These are phyloP conservation scores for Cladophialophora psammophila DNA, from an alignment of 2,329 filamentous ascomycete genomes.

Conservation along the genomic window DNA sequence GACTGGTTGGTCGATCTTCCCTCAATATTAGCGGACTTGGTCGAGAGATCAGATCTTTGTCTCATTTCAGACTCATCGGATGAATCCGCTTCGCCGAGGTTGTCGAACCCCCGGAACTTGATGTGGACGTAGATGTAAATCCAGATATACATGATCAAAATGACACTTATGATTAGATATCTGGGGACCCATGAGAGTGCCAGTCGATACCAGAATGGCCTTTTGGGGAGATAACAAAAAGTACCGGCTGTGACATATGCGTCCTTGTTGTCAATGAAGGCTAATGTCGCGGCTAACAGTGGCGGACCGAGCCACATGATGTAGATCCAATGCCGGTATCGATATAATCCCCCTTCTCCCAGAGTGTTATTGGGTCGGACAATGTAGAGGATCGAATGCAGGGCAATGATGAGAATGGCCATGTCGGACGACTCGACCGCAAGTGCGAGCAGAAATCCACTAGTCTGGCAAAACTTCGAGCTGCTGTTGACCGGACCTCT, in stretches of 20 bases:
- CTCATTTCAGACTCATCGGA: conserved; percentile 11
- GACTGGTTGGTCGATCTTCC: background rate
- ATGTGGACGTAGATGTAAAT: conserved; percentile 73
- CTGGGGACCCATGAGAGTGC: conserved; percentile 76
- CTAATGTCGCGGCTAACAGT: conserved; percentile 65
- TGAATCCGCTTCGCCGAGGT: conserved; percentile 30
- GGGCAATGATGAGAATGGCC: conserved; percentile 73
- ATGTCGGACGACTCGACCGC: conserved; percentile 73
- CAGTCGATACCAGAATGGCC: conserved; percentile 72
- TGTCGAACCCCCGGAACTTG: conserved; percentile 51
- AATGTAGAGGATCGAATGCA: conserved; percentile 76
- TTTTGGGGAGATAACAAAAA: conserved; percentile 73
- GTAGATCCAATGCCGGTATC: conserved; percentile 69
- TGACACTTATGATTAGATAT: conserved; percentile 70
- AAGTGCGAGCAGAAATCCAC: conserved; percentile 71
- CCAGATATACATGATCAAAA: conserved; percentile 69
- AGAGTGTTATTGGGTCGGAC: conserved; percentile 60
- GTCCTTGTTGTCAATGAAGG: conserved; percentile 63
- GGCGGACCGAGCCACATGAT: conserved; percentile 65
- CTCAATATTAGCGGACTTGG: conserved; percentile 15
- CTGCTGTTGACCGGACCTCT: conserved; percentile 59
- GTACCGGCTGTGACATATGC: conserved; percentile 70
- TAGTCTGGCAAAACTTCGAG: conserved; percentile 70
- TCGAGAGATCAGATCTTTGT: conserved; percentile 17
- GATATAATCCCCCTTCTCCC: conserved; percentile 71